Percentiles rank a stretch among this genome's conserved stretches.
phyloP scores from a whole-genome alignment of 352 stramenopile species.

The Paralagenidium karlingii region DNA sequence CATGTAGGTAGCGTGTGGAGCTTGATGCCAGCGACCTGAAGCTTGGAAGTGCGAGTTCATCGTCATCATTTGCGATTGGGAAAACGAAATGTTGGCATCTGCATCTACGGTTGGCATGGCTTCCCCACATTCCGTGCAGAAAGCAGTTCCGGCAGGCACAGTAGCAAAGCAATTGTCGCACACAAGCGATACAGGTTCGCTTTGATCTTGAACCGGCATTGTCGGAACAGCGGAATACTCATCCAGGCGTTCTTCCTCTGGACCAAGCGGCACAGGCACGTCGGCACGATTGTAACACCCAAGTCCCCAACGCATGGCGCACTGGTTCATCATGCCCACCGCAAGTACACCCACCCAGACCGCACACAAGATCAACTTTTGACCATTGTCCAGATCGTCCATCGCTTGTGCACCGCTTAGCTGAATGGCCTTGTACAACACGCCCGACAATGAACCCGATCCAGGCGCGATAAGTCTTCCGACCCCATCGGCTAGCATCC shows the following conservation, averaged over 20 bases:
- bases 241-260: slow-evolving; percentile 1
- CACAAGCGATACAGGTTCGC: slow-evolving; percentile 4
- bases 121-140: slow-evolving; percentile 8
- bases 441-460: slow-evolving; percentile 6
- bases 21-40: slow-evolving; percentile 4
- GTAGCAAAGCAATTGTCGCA: slow-evolving; percentile 9
- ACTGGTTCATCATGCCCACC: slow-evolving; percentile 4
- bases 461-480: slow-evolving; percentile 8
- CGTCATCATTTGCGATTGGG: slow-evolving; percentile 3
- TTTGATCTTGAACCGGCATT: neutral
- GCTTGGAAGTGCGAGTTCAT: slow-evolving; percentile 1
- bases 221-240: slow-evolving; percentile 2
- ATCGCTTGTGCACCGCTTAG: neutral
- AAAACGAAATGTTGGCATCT: slow-evolving; percentile 2
- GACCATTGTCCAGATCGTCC: neutral
- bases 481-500: slow-evolving; percentile 2
- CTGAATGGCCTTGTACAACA: neutral
- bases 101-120: slow-evolving; percentile 4
- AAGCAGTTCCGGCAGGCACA: slow-evolving; percentile 5
- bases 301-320: slow-evolving; percentile 5
- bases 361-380: slow-evolving; percentile 1
- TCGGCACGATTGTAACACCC: slow-evolving; percentile 6
- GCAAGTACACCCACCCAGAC: slow-evolving; percentile 1
- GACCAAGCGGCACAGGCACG: neutral
- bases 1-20: slow-evolving; percentile 3